Conservation (phyloP, 306 rosid genomes). For the Glycine tomentella region DNA sequence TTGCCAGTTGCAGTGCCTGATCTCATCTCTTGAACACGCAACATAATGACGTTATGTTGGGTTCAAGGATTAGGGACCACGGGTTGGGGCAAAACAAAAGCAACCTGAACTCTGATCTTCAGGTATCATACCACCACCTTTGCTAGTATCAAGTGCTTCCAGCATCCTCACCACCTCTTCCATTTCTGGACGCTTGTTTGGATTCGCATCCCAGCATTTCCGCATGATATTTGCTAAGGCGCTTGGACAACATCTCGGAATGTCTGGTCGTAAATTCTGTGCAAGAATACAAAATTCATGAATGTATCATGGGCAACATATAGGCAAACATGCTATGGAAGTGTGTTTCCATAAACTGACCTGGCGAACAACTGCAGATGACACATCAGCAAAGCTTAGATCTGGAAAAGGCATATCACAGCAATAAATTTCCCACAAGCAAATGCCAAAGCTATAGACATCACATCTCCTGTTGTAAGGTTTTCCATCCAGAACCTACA, state of each 20-base stretch:
- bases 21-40: conserved; percentile 37
- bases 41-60: neutral
- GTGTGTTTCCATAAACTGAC: conserved; percentile 42
- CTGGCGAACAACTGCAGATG: conserved; percentile 83
- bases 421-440: conserved; percentile 94
- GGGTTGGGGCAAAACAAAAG: conserved; percentile 66
- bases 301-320: neutral
- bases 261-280: conserved; percentile 84
- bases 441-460: conserved; percentile 88
- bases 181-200: conserved; percentile 84
- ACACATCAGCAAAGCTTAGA: conserved; percentile 76
- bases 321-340: neutral
- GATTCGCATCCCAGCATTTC: conserved; percentile 85
- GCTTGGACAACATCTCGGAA: conserved; percentile 84
- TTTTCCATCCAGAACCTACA: conserved; percentile 87
- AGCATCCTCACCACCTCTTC: conserved; percentile 75
- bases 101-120: conserved; percentile 69
- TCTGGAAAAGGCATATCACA: conserved; percentile 90
- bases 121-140: conserved; percentile 91
- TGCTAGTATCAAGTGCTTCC: conserved; percentile 83
- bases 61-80: conserved; percentile 64
- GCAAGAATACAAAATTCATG: conserved; percentile 21
- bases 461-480: conserved; percentile 95
- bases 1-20: conserved; percentile 43
- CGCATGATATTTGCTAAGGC: conserved; percentile 64